Evolutionary conservation across 345 rosid genomes (phyloP).

Genomic region (Dimocarpus longan): DNA sequence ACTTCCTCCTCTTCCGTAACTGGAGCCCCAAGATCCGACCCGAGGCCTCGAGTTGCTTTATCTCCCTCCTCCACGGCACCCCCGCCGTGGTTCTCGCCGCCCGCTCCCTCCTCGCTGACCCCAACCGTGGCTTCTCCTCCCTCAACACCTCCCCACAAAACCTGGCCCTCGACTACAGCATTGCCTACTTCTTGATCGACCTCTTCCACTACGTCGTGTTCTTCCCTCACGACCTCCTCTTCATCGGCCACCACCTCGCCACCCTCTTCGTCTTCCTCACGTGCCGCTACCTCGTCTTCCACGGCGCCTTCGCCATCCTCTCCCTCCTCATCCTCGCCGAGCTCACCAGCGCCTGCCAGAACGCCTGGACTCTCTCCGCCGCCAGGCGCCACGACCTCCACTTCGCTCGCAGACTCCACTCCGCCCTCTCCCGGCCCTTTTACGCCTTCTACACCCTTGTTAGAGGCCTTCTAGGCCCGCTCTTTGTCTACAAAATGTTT

Average conservation of each 20-base stretch:
- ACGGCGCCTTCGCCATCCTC: slow-evolving; percentile 78
- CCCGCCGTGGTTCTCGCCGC: slow-evolving; percentile 76
- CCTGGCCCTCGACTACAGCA: slow-evolving; percentile 72
- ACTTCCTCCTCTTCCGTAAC: slow-evolving; percentile 61
- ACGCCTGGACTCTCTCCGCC: slow-evolving; percentile 81
- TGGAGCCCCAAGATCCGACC: slow-evolving; percentile 70
- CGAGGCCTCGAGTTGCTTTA: slow-evolving; percentile 77
- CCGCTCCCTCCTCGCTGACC: slow-evolving; percentile 50
- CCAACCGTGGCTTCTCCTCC: slow-evolving; percentile 50
- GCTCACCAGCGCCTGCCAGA: slow-evolving; percentile 88
- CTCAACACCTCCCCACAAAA: slow-evolving; percentile 55
- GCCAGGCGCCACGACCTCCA: slow-evolving; percentile 50
- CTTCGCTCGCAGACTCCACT: slow-evolving; percentile 56
- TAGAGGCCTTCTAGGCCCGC: slow-evolving; percentile 71
- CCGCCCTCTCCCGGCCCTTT: slow-evolving; percentile 67
- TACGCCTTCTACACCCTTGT: slow-evolving; percentile 66
- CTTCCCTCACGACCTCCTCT: slow-evolving; percentile 73
- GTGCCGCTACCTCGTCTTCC: slow-evolving; percentile 66
- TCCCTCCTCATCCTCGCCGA: slow-evolving; percentile 73
- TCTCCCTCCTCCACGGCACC: slow-evolving; percentile 82
- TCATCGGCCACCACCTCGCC: slow-evolving; percentile 87
- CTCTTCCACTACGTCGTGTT: slow-evolving; percentile 78
- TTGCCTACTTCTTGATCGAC: slow-evolving; percentile 80
- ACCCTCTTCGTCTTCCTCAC: slow-evolving; percentile 87
- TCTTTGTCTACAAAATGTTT: slow-evolving; percentile 63